Conservation (phyloP, 257 asterid genomes). For the Penstemon newberryi region DNA sequence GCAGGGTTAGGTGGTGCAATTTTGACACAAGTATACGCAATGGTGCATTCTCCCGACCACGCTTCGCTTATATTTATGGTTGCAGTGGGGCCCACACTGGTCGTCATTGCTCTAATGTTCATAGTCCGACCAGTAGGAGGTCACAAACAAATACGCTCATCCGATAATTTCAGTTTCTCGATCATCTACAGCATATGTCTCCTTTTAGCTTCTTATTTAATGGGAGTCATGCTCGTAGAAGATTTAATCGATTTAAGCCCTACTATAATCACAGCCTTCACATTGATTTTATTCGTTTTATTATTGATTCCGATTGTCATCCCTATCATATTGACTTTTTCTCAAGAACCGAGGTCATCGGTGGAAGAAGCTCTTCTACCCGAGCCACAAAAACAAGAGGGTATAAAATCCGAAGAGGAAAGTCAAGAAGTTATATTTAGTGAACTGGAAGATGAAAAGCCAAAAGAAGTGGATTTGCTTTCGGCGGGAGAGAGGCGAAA, state of each 20-base stretch:
- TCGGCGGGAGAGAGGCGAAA: constrained; percentile 53
- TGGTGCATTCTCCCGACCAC: constrained; percentile 49
- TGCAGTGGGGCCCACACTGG: constrained; percentile 65
- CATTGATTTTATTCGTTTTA: constrained; percentile 39
- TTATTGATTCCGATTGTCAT: constrained; percentile 50
- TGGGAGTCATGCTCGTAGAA: constrained; percentile 64
- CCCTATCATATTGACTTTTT: constrained; percentile 39
- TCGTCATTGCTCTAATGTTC: constrained; percentile 53
- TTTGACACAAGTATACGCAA: constrained; percentile 50
- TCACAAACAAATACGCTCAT: constrained; percentile 50
- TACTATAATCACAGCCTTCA: constrained; percentile 35
- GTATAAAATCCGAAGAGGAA: constrained; percentile 32
- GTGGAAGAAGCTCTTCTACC: constrained; percentile 46
- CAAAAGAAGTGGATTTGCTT: constrained; percentile 50
- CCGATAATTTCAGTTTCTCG: constrained; percentile 50
- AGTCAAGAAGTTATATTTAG: constrained; percentile 53
- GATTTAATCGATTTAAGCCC: constrained; percentile 48
- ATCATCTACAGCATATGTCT: constrained; percentile 48
- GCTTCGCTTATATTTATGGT: constrained; percentile 65
- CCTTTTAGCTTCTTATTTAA: constrained; percentile 54
- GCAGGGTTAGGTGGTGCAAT: constrained; percentile 69
- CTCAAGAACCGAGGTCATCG: constrained; percentile 31
- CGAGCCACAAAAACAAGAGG: constrained; percentile 39
- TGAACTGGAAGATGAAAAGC: constrained; percentile 58
- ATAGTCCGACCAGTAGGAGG: constrained; percentile 59